Conservation (phyloP, 495 filamentous ascomycete genomes). For the Aspergillus cavernicola region DNA sequence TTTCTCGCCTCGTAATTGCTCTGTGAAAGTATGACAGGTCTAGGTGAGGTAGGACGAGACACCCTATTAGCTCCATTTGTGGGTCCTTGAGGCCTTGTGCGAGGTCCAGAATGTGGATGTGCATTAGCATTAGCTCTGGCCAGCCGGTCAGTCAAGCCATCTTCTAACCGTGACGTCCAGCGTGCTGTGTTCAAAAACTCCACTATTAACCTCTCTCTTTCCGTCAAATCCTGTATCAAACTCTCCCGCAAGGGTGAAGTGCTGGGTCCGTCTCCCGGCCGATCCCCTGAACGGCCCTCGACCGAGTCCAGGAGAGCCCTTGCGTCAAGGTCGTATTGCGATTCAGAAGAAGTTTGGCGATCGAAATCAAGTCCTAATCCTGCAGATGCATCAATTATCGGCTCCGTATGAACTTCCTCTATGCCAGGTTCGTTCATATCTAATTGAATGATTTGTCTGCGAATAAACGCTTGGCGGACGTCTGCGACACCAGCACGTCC, state of each 20-base stretch:
- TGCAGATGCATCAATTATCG: slow-evolving; percentile 24
- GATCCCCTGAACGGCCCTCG: slow-evolving; percentile 23
- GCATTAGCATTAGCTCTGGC: slow-evolving; percentile 23
- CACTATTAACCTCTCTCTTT: slow-evolving; percentile 55
- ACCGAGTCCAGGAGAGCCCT: slow-evolving; percentile 30
- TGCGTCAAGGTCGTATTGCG: slow-evolving; percentile 30
- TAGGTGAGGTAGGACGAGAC: slow-evolving; percentile 36
- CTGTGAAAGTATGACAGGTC: slow-evolving; percentile 44
- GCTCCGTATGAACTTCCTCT: slow-evolving; percentile 53
- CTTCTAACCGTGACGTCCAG: slow-evolving; percentile 36
- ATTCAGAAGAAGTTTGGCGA: slow-evolving; percentile 9
- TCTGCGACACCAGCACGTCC: slow-evolving; percentile 83
- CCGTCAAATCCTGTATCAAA: slow-evolving; percentile 48
- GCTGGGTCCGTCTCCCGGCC: slow-evolving; percentile 17
- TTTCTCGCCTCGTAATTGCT: slow-evolving; percentile 20
- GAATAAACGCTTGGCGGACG: slow-evolving; percentile 68
- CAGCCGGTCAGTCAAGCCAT: slow-evolving; percentile 30
- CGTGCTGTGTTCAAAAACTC: slow-evolving; percentile 52
- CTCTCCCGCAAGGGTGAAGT: slow-evolving; percentile 32
- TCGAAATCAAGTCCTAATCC: slow-evolving; percentile 24
- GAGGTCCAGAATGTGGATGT: slow-evolving; percentile 29
- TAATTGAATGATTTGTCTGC: slow-evolving; percentile 69
- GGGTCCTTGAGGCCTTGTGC: slow-evolving; percentile 31
- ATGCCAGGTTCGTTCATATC: slow-evolving; percentile 51
- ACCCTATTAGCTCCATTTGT: slow-evolving; percentile 41